Conservation (phyloP, 805 yeast genomes). For the Saccharomycopsis vini region DNA sequence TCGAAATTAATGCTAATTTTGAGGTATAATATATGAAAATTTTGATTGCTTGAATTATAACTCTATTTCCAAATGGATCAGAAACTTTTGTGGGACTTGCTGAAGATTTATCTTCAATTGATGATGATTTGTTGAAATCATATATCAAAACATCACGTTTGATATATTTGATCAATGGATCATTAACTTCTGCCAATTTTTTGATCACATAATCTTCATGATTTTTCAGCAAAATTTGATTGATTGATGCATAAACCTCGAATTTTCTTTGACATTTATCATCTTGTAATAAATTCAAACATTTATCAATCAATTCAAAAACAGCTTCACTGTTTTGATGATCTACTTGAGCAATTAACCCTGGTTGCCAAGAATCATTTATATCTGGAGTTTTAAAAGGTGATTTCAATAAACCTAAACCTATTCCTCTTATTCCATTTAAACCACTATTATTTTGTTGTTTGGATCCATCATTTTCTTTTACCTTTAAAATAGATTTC, state of each 20-base stretch:
- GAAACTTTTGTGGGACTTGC: neutral
- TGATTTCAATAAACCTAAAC: too few species aligned
- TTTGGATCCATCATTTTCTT: neutral
- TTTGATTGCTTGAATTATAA: slow-evolving; percentile 13
- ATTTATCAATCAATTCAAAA: slow-evolving; percentile 7
- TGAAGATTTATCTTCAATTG: neutral
- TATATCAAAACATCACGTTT: slow-evolving; percentile 3
- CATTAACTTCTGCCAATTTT: slow-evolving; percentile 1
- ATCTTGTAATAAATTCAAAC: slow-evolving; percentile 4
- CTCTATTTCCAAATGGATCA: slow-evolving; percentile 16
- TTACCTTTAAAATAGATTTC: slow-evolving; percentile 10
- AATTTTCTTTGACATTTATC: slow-evolving; percentile 11
- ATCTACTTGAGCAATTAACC: slow-evolving; percentile 9
- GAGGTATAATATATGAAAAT: slow-evolving; percentile 6
- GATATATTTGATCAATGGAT: slow-evolving; percentile 1
- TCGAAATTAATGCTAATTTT: slow-evolving; percentile 5
- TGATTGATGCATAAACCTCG: slow-evolving; percentile 17
- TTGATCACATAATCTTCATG: neutral
- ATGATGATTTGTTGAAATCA: neutral
- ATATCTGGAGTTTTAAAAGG: neutral
- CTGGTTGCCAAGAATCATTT: slow-evolving; percentile 16
- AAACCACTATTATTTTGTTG: neutral
- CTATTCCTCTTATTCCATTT: neutral
- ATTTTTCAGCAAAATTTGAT: slow-evolving; percentile 4
- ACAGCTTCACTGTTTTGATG: neutral